Conservation (phyloP, 1,284 basidiomycete genomes). For the Salmacisia buchloeana region DNA sequence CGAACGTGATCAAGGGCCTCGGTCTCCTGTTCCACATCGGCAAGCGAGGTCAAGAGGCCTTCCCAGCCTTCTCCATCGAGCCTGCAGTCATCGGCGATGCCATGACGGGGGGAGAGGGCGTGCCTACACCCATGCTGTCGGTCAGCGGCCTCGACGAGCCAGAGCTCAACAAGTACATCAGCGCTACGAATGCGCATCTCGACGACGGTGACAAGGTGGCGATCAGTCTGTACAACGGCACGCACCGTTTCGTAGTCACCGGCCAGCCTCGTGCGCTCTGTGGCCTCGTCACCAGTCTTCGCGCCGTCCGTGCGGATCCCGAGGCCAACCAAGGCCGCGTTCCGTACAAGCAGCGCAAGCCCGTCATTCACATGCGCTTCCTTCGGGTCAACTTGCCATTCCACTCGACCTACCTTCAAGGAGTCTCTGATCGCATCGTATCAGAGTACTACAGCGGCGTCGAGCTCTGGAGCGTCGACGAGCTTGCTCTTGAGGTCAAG, state of each 20-base stretch:
- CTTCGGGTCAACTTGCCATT: conserved; percentile 90
- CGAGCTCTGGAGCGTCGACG: conserved; percentile 62
- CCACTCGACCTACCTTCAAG: conserved; percentile 80
- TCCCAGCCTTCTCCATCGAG: conserved; percentile 87
- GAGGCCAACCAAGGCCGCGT: conserved; percentile 88
- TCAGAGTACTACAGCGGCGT: conserved; percentile 60
- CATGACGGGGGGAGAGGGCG: conserved; percentile 84
- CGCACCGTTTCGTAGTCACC: conserved; percentile 84
- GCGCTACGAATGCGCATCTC: conserved; percentile 81
- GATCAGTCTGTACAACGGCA: conserved; percentile 86
- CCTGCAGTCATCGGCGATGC: conserved; percentile 80
- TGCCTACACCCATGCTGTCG: conserved; percentile 86
- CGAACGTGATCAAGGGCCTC: conserved; percentile 75
- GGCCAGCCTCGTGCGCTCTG: conserved; percentile 87
- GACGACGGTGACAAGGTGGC: conserved; percentile 65
- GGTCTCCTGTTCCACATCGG: conserved; percentile 90
- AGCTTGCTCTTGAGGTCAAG: conserved; percentile 77
- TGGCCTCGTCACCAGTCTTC: conserved; percentile 81
- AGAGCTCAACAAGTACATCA: conserved; percentile 72
- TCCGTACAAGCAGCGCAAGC: conserved; percentile 89
- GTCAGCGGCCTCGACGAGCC: conserved; percentile 71
- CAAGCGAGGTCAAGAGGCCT: conserved; percentile 84
- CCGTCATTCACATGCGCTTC: conserved; percentile 87
- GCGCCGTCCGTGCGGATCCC: conserved; percentile 79
- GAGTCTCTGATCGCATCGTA: conserved; percentile 68